Evolutionary conservation across 1,284 basidiomycete species (phyloP).

Genomic region (Agroathelia rolfsii): DNA sequence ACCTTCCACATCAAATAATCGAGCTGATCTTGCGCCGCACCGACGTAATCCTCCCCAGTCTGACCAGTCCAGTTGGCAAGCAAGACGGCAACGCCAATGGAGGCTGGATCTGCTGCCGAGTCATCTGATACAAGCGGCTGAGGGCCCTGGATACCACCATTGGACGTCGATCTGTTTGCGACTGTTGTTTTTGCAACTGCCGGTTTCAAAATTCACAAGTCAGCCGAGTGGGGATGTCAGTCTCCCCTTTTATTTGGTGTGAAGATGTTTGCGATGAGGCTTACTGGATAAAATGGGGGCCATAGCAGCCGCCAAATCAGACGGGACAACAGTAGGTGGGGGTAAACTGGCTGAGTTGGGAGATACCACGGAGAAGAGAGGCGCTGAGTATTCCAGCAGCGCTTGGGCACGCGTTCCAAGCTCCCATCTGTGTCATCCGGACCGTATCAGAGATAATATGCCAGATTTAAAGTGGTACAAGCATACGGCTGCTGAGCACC

Average conservation of each 20-base stretch:
- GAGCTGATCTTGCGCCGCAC: conserved; percentile 45
- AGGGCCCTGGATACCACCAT: conserved; percentile 54
- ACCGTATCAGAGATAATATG: too few relatives aligned
- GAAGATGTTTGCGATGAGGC: conserved; percentile 31
- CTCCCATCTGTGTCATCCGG: conserved; percentile 67
- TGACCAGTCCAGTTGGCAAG: conserved; percentile 44
- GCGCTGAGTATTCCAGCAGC: conserved; percentile 49
- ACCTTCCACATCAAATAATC: conserved; percentile 49
- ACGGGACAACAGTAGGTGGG: conserved; percentile 25
- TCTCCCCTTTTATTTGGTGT: conserved; percentile 25
- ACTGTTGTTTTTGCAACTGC: conserved; percentile 24
- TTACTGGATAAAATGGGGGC: conserved; percentile 45
- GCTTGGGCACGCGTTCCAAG: conserved; percentile 58
- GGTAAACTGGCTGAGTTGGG: conserved; percentile 24
- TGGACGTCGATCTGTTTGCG: conserved; percentile 28
- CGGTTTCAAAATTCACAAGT: conserved; percentile 18
- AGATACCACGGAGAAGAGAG: conserved; percentile 47
- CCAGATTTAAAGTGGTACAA: too few relatives aligned
- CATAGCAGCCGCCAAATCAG: conserved; percentile 33
- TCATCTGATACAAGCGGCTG: conserved; percentile 45
- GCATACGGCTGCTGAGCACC: too few relatives aligned
- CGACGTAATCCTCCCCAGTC: conserved; percentile 30
- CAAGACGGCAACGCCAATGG: conserved; percentile 49
- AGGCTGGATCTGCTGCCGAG: conserved; percentile 2
- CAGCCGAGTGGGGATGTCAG: conserved; percentile 1